phyloP scores from a whole-genome alignment of 768 basidiomycete genomes.

The Dacryopinax spathularia region DNA sequence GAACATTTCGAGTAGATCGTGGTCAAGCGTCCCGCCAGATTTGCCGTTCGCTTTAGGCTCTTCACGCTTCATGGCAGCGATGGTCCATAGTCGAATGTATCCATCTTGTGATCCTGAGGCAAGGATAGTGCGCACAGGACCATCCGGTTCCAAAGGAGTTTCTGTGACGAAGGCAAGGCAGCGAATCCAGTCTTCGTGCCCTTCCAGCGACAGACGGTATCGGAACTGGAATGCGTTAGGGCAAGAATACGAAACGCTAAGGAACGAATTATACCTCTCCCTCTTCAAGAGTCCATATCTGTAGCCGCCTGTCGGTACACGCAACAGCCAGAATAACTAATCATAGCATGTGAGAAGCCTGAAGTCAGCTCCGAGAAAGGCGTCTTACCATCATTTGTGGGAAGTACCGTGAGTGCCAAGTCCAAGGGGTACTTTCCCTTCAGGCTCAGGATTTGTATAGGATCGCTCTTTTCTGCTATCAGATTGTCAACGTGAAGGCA shows the following conservation, averaged over 20 bases:
- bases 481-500: constrained; percentile 16
- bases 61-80: constrained; percentile 38
- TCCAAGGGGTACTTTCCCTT: constrained; percentile 63
- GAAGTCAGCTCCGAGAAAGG: background rate
- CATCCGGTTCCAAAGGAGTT: constrained; percentile 23
- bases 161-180: constrained; percentile 45
- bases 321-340: constrained; percentile 63
- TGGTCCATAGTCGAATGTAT: constrained; percentile 84
- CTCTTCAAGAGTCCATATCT: constrained; percentile 60
- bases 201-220: constrained; percentile 27
- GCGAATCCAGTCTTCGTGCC: constrained; percentile 95
- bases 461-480: constrained; percentile 11
- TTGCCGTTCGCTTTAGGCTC: constrained; percentile 14
- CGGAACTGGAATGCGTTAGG: constrained; percentile 11
- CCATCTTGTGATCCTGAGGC: constrained; percentile 94
- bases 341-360: constrained; percentile 13
- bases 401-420: constrained; percentile 48
- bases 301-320: constrained; percentile 66
- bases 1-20: constrained; percentile 70
- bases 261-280: constrained; percentile 28
- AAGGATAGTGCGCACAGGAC: constrained; percentile 37
- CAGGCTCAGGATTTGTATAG: constrained; percentile 47
- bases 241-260: constrained; percentile 5
- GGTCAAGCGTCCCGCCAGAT: constrained; percentile 12
- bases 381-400: constrained; percentile 48